Conservation (phyloP, 2,329 filamentous ascomycete genomes). For the Phaeoacremonium minimum region DNA sequence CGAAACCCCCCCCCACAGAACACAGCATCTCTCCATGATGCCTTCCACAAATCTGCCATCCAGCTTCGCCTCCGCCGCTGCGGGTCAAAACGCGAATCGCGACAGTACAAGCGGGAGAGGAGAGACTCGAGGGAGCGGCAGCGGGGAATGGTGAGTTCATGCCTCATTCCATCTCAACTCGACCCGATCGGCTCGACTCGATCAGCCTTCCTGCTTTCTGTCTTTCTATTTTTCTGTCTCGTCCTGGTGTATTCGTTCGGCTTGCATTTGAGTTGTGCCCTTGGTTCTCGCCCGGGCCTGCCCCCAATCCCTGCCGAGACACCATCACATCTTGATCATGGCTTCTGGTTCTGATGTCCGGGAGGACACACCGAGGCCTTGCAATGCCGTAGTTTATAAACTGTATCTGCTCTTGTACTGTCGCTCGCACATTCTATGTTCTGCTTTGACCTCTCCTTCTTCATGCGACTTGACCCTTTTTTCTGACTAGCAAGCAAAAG, state of each 20-base stretch:
- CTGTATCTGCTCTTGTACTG: too few species aligned
- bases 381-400: too few species aligned
- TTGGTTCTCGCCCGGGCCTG: background rate
- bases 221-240: slow-evolving; percentile 6
- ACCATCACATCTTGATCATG: background rate
- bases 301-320: background rate
- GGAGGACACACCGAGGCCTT: too few species aligned
- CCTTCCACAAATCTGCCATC: slow-evolving; percentile 69
- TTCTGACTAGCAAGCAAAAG: slow-evolving; percentile 25
- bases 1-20: background rate
- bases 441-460: too few species aligned
- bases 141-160: slow-evolving; percentile 73
- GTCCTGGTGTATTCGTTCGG: background rate
- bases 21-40: slow-evolving; percentile 34
- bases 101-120: slow-evolving; percentile 55
- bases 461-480: background rate
- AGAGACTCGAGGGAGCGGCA: slow-evolving; percentile 50
- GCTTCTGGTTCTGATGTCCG: background rate
- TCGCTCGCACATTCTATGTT: too few species aligned
- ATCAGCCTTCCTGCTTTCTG: background rate
- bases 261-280: background rate
- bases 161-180: too few species aligned
- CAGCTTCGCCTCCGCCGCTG: slow-evolving; percentile 79
- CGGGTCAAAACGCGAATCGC: slow-evolving; percentile 65
- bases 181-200: too few species aligned